Base-by-base conservation (phyloP, 2,329 filamentous ascomycete species). In the Colletotrichum sp. region DNA sequence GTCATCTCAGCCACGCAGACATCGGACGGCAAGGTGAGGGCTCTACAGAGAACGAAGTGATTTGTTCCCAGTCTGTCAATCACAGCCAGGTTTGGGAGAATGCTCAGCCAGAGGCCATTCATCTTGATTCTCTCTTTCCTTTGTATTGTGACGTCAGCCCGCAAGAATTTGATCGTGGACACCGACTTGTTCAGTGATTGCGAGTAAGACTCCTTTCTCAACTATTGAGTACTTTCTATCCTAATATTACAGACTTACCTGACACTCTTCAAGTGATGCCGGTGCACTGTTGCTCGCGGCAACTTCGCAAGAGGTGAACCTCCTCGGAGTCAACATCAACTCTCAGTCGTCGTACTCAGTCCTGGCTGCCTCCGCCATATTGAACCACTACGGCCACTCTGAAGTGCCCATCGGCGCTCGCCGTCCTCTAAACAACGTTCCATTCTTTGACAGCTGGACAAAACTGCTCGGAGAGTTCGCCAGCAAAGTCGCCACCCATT, bases 141-240 rank as follows among this genome's bases (percentile, higher is more conserved):
- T n/a, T 28, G 49, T 28, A 24, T 9, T 6, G 16, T 24, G 9
- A 59, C 30, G 7, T 39, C 57, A 32, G 76, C 66, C 6, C 72
- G 39, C 32, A 86, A 84, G 72, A 85, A 85, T 30, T 79, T 88
- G 34, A 85, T 89, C 65, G 82, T 89, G 21, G 87, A 89, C 78
- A 88, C 87, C 0, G 87, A 89, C 75, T 78, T 89, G 21, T 88
- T 87, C 78, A 86, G 85, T 52, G 87, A 89, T 70, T 87, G 88
- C 39, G 87, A 88, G 85, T 87, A 82, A 77, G 82, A 74, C 16
- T 13, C 2, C 6, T 24, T 13, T 13, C 18, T 30, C 59, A 8
- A 18, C 28, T 8, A 34, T 18, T 16, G 15, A 8, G 6, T 30
- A 30, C 8, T 28, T 34, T 62, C 3, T 15, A 34, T 63, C 5